These are phyloP conservation scores for Boletus barrowsii DNA, from an alignment of 768 basidiomycete genomes.

Conservation along the genomic window DNA sequence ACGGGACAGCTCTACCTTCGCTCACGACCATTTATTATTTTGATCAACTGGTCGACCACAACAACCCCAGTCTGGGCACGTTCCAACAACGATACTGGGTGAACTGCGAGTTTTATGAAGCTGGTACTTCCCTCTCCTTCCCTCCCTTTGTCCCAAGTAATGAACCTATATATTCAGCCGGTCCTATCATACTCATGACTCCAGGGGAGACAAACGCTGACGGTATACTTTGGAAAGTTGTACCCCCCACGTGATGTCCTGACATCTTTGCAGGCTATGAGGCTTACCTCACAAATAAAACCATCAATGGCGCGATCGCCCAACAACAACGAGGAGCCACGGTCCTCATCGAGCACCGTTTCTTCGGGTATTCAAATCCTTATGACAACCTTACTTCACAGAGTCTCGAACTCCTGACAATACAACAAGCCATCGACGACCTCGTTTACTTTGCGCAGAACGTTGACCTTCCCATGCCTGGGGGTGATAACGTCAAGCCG, in stretches of 20 bases:
- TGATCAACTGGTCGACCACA: slow-evolving; percentile 42
- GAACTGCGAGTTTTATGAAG: slow-evolving; percentile 62
- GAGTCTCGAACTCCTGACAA: slow-evolving; percentile 58
- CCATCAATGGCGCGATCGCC: slow-evolving; percentile 62
- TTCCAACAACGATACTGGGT: slow-evolving; percentile 75
- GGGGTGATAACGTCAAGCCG: slow-evolving; percentile 59
- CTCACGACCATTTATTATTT: slow-evolving; percentile 30
- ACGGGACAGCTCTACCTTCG: slow-evolving; percentile 27
- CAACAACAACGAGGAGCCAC: slow-evolving; percentile 63
- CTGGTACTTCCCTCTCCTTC: slow-evolving; percentile 32
- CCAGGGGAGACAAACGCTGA: slow-evolving; percentile 64
- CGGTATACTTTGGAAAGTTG: slow-evolving; percentile 14
- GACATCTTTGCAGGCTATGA: slow-evolving; percentile 28
- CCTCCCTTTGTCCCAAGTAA: background rate
- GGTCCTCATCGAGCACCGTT: slow-evolving; percentile 69
- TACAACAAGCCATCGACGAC: slow-evolving; percentile 75
- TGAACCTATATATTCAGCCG: slow-evolving; percentile 8
- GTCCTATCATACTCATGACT: slow-evolving; percentile 37
- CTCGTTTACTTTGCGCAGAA: slow-evolving; percentile 67
- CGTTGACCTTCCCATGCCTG: slow-evolving; percentile 64
- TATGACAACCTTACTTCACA: slow-evolving; percentile 53
- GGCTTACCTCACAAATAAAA: slow-evolving; percentile 61
- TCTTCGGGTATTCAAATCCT: slow-evolving; percentile 75
- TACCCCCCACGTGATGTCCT: background rate
- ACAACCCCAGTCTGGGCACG: slow-evolving; percentile 62